Evolutionary conservation across 2,329 filamentous ascomycete genomes (phyloP), one percentile per base, ranked within the genome.

Genomic region (Periconia digitata): DNA sequence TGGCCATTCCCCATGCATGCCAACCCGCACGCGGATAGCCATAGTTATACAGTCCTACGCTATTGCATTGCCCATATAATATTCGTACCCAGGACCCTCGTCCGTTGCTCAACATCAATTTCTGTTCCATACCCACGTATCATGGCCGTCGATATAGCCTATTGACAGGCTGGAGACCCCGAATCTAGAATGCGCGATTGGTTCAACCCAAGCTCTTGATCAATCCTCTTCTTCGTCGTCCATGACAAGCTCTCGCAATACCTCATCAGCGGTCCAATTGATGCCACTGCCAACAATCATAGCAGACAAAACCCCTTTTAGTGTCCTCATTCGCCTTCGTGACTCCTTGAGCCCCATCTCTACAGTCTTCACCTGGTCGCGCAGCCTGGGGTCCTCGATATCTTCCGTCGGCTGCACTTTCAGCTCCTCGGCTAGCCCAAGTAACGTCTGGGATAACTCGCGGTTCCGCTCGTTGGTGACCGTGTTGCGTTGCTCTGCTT

Each of bases 201-300:
- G n/a, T n/a, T n/a, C n/a, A n/a, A n/a, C n/a, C n/a, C n/a, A n/a
- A n/a, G n/a, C n/a, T n/a, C n/a, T n/a, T n/a, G n/a, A 42, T 59
- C 59, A 65, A 43, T 49, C 54, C 34, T 69, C 69, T 21, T 80
- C 72, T 40, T 74, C 74, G 43, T 86, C 83, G 10, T 89, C 90
- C 52, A 95, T 76, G 21, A 95, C 89, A 51, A 92, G 77, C 43
- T 83, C 81, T 49, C 82, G 78, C 52, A 95, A 73, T 50, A 76
- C 78, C 43, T 84, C 79, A 69, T 95, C 85, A 35, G 80, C 76
- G 12, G 83, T 84, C 90, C 90, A 95, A 63, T 95, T 85, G 45
- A 94, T 77, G 40, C 90, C 90, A 68, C 90, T 95, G 3, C 88
- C 89, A 5, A 84, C 88, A 40, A 95, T 81, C 46, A 91, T 80